Percentiles rank a stretch among this genome's conserved stretches.
These are phyloP conservation scores for Neolentinus lepideus DNA, from an alignment of 1,284 basidiomycete species.

Conservation along the genomic window DNA sequence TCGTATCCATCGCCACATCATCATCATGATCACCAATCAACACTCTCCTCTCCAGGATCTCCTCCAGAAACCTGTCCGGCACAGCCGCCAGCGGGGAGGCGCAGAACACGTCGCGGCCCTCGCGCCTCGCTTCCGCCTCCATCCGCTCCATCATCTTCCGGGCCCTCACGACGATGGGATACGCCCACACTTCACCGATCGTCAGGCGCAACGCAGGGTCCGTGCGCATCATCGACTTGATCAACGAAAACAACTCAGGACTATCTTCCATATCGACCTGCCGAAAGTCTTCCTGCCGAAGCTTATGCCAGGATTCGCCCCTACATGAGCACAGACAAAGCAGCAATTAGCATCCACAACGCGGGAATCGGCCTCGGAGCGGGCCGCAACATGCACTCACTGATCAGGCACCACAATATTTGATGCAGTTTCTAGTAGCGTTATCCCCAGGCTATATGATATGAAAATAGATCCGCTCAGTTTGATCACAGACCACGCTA, in stretches of 20 bases:
- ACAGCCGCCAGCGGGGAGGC: slow-evolving; percentile 64
- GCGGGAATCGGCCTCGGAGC: neutral
- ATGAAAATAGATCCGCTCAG: neutral
- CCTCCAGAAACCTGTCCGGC: slow-evolving; percentile 49
- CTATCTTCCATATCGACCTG: slow-evolving; percentile 82
- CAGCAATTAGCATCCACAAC: neutral
- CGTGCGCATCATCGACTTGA: slow-evolving; percentile 74
- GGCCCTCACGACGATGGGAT: slow-evolving; percentile 68
- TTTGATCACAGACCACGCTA: slow-evolving; percentile 2
- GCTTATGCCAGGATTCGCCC: slow-evolving; percentile 89
- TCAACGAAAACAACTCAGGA: slow-evolving; percentile 62
- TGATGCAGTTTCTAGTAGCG: slow-evolving; percentile 90
- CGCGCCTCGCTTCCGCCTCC: slow-evolving; percentile 28
- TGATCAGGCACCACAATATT: slow-evolving; percentile 97
- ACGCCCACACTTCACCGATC: slow-evolving; percentile 51
- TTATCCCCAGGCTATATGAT: slow-evolving; percentile 83
- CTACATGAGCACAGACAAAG: no score
- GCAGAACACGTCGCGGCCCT: slow-evolving; percentile 42
- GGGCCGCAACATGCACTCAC: slow-evolving; percentile 44
- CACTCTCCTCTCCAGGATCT: slow-evolving; percentile 39
- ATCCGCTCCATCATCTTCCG: slow-evolving; percentile 54
- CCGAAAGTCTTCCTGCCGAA: slow-evolving; percentile 88
- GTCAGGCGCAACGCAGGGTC: slow-evolving; percentile 58
- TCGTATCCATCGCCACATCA: slow-evolving; percentile 35
- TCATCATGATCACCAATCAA: neutral